A percentile compares a stretch with the other conserved stretches of the same genome.
These are phyloP conservation scores for Sporothrix globosa DNA, from an alignment of 2,329 filamentous ascomycete species.

Conservation along the genomic window DNA sequence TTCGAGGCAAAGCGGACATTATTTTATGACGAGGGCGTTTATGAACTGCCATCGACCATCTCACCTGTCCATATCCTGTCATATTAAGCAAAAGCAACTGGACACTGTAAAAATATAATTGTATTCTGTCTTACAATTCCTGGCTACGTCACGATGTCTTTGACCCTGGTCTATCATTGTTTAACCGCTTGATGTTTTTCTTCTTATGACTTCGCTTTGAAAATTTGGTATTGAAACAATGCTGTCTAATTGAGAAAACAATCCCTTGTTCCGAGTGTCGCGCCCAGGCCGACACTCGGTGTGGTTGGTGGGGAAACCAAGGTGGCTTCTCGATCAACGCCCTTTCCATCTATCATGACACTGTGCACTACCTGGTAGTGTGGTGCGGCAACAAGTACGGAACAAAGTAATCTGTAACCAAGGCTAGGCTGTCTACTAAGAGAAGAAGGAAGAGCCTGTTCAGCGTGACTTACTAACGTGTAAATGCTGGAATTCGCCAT, in stretches of 20 bases:
- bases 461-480: not conserved
- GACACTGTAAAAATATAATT: constrained; percentile 27
- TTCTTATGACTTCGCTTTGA: not conserved
- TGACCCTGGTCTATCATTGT: not conserved
- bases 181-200: not conserved
- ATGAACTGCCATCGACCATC: constrained; percentile 7
- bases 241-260: constrained; percentile 14
- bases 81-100: constrained; percentile 30
- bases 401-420: not conserved
- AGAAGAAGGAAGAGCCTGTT: not conserved
- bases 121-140: not conserved
- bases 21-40: not conserved
- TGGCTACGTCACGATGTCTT: not conserved
- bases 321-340: not conserved
- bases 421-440: not conserved
- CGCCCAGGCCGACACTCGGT: not conserved
- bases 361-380: constrained; percentile 25
- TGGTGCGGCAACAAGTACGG: constrained; percentile 20
- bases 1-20: not conserved
- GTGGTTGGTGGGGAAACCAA: not conserved
- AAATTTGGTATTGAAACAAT: constrained; percentile 19
- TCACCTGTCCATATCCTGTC: constrained; percentile 23
- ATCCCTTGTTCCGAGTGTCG: not conserved
- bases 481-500: not conserved
- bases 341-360: constrained; percentile 21